Evolutionary conservation across 345 rosid species (phyloP).

Genomic region (Camelina sativa): DNA sequence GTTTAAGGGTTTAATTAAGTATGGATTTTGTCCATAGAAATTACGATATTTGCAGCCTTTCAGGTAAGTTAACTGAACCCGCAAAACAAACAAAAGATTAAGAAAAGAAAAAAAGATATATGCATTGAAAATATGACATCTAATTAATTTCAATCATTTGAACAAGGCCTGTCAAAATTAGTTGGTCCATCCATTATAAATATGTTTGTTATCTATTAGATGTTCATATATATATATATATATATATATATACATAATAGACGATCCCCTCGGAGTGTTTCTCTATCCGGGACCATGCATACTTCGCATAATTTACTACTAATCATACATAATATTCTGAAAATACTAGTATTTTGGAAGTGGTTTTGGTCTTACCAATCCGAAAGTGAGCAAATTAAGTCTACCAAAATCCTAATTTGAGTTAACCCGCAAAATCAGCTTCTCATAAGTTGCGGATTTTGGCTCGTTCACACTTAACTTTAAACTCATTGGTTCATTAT

Average conservation of each 20-base stretch:
- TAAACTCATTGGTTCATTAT: too few relatives aligned
- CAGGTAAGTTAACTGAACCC: background rate
- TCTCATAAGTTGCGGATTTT: too few relatives aligned
- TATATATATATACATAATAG: too few relatives aligned
- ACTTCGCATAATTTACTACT: background rate
- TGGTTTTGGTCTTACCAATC: background rate
- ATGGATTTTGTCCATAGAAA: background rate
- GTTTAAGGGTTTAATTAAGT: too few relatives aligned
- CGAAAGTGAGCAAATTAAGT: background rate
- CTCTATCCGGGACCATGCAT: background rate
- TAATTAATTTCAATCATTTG: constrained; percentile 5
- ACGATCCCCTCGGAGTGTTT: background rate
- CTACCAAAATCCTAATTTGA: background rate
- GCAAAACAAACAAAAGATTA: background rate
- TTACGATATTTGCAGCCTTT: background rate
- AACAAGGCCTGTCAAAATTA: background rate
- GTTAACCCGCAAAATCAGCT: too few relatives aligned
- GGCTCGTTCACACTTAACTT: too few relatives aligned
- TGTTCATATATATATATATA: too few relatives aligned
- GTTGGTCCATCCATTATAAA: background rate
- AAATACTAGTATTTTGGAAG: too few relatives aligned
- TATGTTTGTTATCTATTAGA: too few relatives aligned
- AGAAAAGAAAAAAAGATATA: too few relatives aligned
- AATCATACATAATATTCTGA: too few relatives aligned
- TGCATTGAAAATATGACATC: background rate